Conservation (phyloP, 1,284 basidiomycete genomes). For the Ceratobasidium sp. region DNA sequence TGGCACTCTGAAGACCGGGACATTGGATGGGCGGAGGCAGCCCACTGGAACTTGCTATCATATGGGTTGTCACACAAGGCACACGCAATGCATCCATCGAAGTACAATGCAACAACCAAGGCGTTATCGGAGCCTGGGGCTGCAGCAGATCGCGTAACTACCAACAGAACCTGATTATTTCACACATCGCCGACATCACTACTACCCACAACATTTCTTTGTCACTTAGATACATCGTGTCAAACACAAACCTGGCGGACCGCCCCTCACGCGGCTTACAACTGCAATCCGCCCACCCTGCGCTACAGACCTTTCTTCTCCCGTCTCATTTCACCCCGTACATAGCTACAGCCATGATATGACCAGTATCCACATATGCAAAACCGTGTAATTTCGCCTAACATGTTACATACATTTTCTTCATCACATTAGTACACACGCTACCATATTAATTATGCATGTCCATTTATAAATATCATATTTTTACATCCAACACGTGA, state of each 20-base stretch:
- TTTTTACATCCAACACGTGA: no score
- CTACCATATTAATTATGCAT: no score
- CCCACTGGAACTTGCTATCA: slow-evolving; percentile 55
- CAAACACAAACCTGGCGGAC: slow-evolving; percentile 49
- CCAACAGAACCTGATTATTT: slow-evolving; percentile 52
- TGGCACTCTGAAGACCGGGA: slow-evolving; percentile 54
- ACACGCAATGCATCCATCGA: slow-evolving; percentile 47
- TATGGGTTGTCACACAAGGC: slow-evolving; percentile 23
- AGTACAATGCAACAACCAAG: slow-evolving; percentile 55
- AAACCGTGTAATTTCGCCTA: no score
- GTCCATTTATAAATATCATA: no score
- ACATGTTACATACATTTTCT: no score
- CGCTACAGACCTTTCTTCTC: no score
- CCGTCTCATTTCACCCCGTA: no score
- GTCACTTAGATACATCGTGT: slow-evolving; percentile 28
- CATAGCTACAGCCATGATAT: no score
- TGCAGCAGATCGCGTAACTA: slow-evolving; percentile 51
- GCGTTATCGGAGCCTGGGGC: slow-evolving; percentile 53
- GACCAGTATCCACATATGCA: no score
- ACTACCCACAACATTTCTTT: slow-evolving; percentile 51
- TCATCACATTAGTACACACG: no score
- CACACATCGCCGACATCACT: slow-evolving; percentile 51
- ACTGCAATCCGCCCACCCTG: background rate
- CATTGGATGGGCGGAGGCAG: slow-evolving; percentile 60
- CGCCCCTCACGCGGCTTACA: slow-evolving; percentile 45